Percentiles rank a stretch among this genome's conserved stretches.
These are phyloP conservation scores for Talaromyces sp. DNA, from an alignment of 2,329 filamentous ascomycete species.

Conservation along the genomic window DNA sequence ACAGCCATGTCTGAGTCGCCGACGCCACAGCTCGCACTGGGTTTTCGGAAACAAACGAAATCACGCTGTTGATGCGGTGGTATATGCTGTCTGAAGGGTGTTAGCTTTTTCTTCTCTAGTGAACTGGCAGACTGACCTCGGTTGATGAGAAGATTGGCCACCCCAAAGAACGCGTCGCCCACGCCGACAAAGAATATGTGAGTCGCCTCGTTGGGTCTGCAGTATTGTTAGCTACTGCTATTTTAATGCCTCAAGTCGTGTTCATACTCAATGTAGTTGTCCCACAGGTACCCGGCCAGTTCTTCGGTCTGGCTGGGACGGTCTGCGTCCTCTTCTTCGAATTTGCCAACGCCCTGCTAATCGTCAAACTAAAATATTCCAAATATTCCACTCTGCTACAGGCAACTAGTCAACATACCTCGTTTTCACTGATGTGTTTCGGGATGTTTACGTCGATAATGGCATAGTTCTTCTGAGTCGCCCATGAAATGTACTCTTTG, in stretches of 20 bases:
- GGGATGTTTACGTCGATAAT: constrained; percentile 92
- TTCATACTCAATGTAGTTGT: constrained; percentile 83
- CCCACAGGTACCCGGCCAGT: constrained; percentile 84
- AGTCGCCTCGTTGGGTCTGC: constrained; percentile 57
- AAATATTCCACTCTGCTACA: neutral
- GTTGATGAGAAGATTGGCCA: constrained; percentile 74
- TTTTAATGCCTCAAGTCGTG: constrained; percentile 1
- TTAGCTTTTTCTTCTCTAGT: neutral
- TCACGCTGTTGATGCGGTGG: constrained; percentile 61
- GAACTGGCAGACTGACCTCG: constrained; percentile 50
- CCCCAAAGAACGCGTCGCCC: constrained; percentile 79
- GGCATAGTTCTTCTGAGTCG: constrained; percentile 67
- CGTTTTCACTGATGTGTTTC: constrained; percentile 62
- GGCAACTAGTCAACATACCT: constrained; percentile 41
- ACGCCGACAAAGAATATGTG: constrained; percentile 83
- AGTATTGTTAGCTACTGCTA: constrained; percentile 7
- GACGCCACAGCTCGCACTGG: constrained; percentile 75
- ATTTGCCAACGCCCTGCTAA: constrained; percentile 16
- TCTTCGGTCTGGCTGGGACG: constrained; percentile 60
- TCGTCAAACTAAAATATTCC: constrained; percentile 2
- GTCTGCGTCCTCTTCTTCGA: constrained; percentile 44
- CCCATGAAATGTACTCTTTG: constrained; percentile 80
- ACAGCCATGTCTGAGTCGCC: constrained; percentile 61
- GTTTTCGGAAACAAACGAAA: constrained; percentile 75
- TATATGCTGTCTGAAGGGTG: constrained; percentile 51